phyloP scores from a whole-genome alignment of 805 yeast species.

The Helenozyma rhizophorensis region DNA sequence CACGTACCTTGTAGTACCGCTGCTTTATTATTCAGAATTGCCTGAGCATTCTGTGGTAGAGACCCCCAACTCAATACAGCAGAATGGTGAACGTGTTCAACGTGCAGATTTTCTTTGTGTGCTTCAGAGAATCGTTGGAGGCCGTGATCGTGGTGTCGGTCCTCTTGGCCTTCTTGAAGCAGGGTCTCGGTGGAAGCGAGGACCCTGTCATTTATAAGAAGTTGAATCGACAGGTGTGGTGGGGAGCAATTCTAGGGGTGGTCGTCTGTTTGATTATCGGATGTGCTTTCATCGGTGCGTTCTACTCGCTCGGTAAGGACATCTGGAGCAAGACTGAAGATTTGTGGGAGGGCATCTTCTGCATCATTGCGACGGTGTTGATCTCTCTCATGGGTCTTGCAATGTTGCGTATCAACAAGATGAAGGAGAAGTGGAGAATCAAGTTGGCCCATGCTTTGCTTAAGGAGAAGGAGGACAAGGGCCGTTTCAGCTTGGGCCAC shows the following conservation, averaged over 20 bases:
- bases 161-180: conserved; percentile 84
- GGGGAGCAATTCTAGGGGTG: conserved; percentile 72
- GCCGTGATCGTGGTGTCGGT: conserved; percentile 92
- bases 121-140: conserved; percentile 90
- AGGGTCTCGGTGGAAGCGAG: conserved; percentile 60
- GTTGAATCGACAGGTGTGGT: conserved; percentile 79
- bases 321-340: conserved; percentile 87
- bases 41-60: no score
- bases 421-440: conserved; percentile 96
- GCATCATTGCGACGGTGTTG: conserved; percentile 83
- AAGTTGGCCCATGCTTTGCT: conserved; percentile 85
- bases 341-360: conserved; percentile 95
- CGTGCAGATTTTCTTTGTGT: conserved; percentile 79
- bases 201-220: conserved; percentile 54
- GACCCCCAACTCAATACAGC: background rate
- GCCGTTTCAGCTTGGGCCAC: conserved; percentile 50
- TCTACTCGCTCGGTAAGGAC: conserved; percentile 75
- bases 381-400: conserved; percentile 95
- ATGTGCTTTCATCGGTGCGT: conserved; percentile 91
- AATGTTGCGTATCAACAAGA: conserved; percentile 90
- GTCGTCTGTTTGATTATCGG: conserved; percentile 79
- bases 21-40: no score
- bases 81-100: conserved; percentile 56
- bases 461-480: conserved; percentile 32
- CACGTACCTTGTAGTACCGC: no score